Evolutionary conservation across 1,284 basidiomycete species (phyloP).

Genomic region (Amylostereum chailletii): DNA sequence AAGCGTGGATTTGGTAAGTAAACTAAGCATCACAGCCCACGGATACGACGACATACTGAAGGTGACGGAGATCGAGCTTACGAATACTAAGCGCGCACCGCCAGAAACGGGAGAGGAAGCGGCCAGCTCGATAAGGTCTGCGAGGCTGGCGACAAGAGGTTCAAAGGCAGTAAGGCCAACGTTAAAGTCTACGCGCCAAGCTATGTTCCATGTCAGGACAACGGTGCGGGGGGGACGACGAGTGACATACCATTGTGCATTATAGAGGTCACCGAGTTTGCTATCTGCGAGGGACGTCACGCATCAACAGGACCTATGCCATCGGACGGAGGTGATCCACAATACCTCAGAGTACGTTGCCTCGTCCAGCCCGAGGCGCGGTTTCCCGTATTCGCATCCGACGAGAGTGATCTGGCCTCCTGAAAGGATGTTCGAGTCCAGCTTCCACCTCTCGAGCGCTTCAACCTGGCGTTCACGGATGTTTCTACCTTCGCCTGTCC

Average conservation of each 20-base stretch:
- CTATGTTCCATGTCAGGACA: slow-evolving; percentile 2
- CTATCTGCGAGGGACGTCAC: slow-evolving; percentile 3
- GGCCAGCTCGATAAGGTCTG: slow-evolving; percentile 15
- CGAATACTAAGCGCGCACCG: slow-evolving; percentile 25
- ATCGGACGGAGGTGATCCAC: not conserved
- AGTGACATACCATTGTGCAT: slow-evolving; percentile 9
- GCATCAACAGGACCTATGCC: no score
- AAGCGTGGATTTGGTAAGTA: not conserved
- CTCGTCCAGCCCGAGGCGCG: not conserved
- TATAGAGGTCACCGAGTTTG: slow-evolving; percentile 4
- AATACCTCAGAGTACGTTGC: slow-evolving; percentile 7
- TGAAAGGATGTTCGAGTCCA: not conserved
- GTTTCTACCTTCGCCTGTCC: not conserved
- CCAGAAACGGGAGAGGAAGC: slow-evolving; percentile 7
- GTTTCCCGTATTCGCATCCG: not conserved
- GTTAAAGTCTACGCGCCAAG: slow-evolving; percentile 19
- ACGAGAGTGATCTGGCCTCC: not conserved
- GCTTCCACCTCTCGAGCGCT: not conserved
- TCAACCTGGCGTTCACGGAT: not conserved
- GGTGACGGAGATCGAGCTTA: slow-evolving; percentile 24
- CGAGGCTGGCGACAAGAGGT: slow-evolving; percentile 10
- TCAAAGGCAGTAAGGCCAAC: slow-evolving; percentile 14
- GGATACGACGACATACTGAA: slow-evolving; percentile 13
- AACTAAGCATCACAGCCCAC: not conserved
- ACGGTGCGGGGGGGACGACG: not conserved